phyloP scores from a whole-genome alignment of 345 rosid species.

The Cochlearia excelsa region DNA sequence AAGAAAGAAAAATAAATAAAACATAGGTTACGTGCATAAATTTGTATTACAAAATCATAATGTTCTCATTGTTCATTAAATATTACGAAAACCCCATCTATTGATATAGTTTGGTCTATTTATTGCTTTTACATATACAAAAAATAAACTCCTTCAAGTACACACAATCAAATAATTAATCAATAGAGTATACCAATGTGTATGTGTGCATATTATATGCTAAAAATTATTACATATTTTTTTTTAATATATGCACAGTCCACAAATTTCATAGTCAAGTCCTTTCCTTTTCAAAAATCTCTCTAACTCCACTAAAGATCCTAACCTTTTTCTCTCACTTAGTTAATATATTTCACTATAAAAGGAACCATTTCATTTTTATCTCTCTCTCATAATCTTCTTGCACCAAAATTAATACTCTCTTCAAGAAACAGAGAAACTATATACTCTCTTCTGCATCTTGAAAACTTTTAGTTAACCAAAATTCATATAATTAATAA shows the following conservation, averaged over 20 bases:
- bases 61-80: slow-evolving; percentile 23
- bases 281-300: slow-evolving; percentile 33
- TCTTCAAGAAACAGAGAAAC: slow-evolving; percentile 10
- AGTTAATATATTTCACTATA: slow-evolving; percentile 12
- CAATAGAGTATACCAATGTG: background rate
- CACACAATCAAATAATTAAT: background rate
- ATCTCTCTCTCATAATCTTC: slow-evolving; percentile 21
- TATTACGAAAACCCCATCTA: background rate
- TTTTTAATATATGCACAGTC: slow-evolving; percentile 19
- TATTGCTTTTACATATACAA: slow-evolving; percentile 33
- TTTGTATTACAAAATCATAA: background rate
- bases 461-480: slow-evolving; percentile 6
- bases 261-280: slow-evolving; percentile 17
- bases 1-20: background rate
- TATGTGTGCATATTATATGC: background rate
- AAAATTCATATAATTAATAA: background rate
- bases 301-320: slow-evolving; percentile 28
- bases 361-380: slow-evolving; percentile 13
- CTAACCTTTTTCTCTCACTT: slow-evolving; percentile 16
- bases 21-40: slow-evolving; percentile 13
- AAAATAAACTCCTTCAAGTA: background rate
- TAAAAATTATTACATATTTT: background rate
- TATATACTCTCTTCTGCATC: background rate
- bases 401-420: background rate
- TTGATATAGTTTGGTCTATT: slow-evolving; percentile 6